Conservation (phyloP, 768 basidiomycete genomes). For the Xerocomus spinulosus region DNA sequence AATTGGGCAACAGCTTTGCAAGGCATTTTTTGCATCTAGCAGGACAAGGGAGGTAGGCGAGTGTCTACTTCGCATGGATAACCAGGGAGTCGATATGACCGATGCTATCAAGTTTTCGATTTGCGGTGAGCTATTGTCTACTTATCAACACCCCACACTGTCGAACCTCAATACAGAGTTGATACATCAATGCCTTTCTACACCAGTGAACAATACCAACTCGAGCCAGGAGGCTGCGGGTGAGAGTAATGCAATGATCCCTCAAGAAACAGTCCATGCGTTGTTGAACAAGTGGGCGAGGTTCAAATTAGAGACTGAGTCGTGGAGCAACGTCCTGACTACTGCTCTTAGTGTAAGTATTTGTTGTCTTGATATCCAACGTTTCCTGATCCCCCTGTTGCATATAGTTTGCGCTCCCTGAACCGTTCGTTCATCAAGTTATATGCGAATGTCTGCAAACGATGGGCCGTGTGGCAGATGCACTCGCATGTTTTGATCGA, state of each 20-base stretch:
- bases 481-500: not conserved
- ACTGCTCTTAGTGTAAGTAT: not conserved
- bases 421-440: not conserved
- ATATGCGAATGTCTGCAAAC: not conserved
- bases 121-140: not conserved
- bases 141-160: not conserved
- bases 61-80: not conserved
- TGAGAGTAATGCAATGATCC: not conserved
- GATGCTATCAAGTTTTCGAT: not conserved
- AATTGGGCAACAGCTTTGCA: not conserved
- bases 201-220: not conserved
- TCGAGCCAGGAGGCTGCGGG: not conserved
- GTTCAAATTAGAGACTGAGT: not conserved
- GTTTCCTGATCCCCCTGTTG: not conserved
- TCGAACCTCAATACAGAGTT: not conserved
- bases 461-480: not conserved
- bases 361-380: not conserved
- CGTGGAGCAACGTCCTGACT: constrained; percentile 7
- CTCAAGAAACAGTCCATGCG: not conserved
- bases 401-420: not conserved
- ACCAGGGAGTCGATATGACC: not conserved
- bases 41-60: constrained; percentile 1
- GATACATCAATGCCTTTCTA: not conserved
- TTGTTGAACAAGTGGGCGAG: constrained; percentile 6
- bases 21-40: no score